These are phyloP conservation scores for Neurospora sp. DNA, from an alignment of 495 filamentous ascomycete species.

Conservation along the genomic window DNA sequence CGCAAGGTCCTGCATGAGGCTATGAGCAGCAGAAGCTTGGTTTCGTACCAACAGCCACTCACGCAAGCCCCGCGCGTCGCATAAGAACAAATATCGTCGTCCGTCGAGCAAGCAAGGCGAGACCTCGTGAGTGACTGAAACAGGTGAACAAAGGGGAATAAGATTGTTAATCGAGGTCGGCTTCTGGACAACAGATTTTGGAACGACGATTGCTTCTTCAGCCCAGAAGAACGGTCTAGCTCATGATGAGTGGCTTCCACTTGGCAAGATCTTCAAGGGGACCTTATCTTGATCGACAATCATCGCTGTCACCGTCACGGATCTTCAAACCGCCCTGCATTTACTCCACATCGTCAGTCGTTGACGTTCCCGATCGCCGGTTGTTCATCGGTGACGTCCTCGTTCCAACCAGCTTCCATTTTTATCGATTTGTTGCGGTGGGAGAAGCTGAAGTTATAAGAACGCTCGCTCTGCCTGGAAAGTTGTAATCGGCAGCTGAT, in stretches of 20 bases:
- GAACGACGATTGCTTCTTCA: not conserved
- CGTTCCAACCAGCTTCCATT: not conserved
- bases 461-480: not conserved
- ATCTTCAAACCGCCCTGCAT: not conserved
- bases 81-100: not conserved
- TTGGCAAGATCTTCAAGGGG: not conserved
- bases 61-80: not conserved
- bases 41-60: not conserved
- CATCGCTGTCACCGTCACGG: not conserved
- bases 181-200: not conserved
- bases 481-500: not conserved
- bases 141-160: not conserved
- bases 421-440: not conserved
- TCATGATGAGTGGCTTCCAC: not conserved
- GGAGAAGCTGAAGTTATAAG: not conserved
- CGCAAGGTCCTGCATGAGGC: not conserved
- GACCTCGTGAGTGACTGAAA: not conserved
- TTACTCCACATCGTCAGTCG: not conserved
- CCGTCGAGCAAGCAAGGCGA: not conserved
- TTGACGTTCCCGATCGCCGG: not conserved
- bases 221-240: not conserved
- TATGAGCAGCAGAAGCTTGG: not conserved
- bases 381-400: not conserved
- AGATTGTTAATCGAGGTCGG: not conserved
- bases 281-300: not conserved